These are phyloP conservation scores for Pharnaceum exiguum DNA, from an alignment of 148 eudicot genomes.

Conservation along the genomic window DNA sequence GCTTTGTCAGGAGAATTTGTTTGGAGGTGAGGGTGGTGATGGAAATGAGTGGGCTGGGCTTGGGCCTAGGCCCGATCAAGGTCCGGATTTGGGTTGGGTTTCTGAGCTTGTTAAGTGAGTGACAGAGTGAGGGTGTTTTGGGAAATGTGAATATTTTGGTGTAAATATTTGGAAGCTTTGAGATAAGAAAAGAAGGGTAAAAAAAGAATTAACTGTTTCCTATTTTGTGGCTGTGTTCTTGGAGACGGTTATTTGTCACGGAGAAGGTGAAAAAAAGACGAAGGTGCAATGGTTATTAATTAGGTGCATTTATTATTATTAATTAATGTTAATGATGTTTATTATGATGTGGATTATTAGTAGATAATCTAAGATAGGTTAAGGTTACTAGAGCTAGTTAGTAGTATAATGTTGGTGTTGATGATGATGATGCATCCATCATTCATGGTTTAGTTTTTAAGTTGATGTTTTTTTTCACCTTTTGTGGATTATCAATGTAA, in stretches of 20 bases:
- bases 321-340: neutral
- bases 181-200: neutral
- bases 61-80: too few species aligned
- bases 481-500: too few species aligned
- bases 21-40: conserved; percentile 18
- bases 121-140: neutral
- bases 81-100: conserved; percentile 58
- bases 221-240: conserved; percentile 14
- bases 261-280: neutral
- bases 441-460: too few species aligned
- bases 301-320: neutral
- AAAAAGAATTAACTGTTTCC: conserved; percentile 12
- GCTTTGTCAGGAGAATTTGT: conserved; percentile 60
- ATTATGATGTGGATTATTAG: too few species aligned
- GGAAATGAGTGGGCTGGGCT: conserved; percentile 32
- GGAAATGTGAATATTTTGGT: neutral
- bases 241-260: conserved; percentile 8
- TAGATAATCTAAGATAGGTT: too few species aligned
- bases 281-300: neutral
- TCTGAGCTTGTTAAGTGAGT: conserved; percentile 52
- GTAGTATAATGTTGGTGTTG: too few species aligned
- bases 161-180: neutral
- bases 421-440: too few species aligned
- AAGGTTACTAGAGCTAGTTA: too few species aligned
- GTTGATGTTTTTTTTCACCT: too few species aligned